Conservation (phyloP, 805 yeast genomes). For the Kazachstania bromeliacearum region DNA sequence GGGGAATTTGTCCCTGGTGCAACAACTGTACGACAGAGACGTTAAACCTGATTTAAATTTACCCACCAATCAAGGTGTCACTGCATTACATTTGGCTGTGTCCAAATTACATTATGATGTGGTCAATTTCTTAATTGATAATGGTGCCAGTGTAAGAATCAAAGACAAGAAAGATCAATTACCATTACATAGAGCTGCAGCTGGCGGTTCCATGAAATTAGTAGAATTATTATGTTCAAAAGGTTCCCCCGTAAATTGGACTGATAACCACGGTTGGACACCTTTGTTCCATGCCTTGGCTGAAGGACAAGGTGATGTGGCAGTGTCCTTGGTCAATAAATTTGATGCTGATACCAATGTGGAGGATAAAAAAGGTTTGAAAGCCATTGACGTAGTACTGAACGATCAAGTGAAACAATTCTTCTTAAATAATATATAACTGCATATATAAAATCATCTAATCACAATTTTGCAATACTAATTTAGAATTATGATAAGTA, state of each 20-base stretch:
- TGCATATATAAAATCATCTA: neutral
- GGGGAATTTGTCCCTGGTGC: slow-evolving; percentile 50
- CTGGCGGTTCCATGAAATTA: slow-evolving; percentile 56
- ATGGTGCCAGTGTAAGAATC: slow-evolving; percentile 50
- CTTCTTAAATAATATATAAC: slow-evolving; percentile 23
- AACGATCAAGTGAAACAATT: slow-evolving; percentile 41
- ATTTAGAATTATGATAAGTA: slow-evolving; percentile 12
- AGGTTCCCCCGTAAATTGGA: slow-evolving; percentile 55
- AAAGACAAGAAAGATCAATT: slow-evolving; percentile 60
- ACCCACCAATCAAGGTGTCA: slow-evolving; percentile 59
- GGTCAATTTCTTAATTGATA: slow-evolving; percentile 44
- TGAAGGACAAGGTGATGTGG: slow-evolving; percentile 80
- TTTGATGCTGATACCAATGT: slow-evolving; percentile 54
- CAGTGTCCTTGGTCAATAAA: slow-evolving; percentile 42
- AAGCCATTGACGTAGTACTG: slow-evolving; percentile 45
- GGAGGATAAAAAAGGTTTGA: slow-evolving; percentile 43
- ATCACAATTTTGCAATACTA: slow-evolving; percentile 9
- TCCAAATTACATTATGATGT: slow-evolving; percentile 53
- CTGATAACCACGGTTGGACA: slow-evolving; percentile 71
- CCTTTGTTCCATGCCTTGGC: slow-evolving; percentile 84
- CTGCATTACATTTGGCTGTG: slow-evolving; percentile 68
- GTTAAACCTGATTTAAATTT: slow-evolving; percentile 47
- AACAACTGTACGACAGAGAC: slow-evolving; percentile 43
- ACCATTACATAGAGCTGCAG: slow-evolving; percentile 76
- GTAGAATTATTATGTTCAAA: slow-evolving; percentile 44